Conservation (phyloP, 805 yeast species). For the Saturnispora saitoi region DNA sequence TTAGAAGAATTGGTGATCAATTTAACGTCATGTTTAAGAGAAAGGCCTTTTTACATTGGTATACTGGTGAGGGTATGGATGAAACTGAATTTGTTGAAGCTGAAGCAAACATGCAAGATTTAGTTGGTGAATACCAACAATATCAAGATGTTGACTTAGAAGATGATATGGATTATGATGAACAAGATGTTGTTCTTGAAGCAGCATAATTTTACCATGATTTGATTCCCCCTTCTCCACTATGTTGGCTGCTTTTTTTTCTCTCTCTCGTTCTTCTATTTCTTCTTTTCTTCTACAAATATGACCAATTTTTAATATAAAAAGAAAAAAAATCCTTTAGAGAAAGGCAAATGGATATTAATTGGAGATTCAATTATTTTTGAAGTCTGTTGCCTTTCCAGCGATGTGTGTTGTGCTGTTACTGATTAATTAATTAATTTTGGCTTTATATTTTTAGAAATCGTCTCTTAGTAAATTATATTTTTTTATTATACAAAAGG, state of each 20-base stretch:
- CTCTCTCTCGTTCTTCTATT: conserved; percentile 6
- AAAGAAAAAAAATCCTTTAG: not conserved
- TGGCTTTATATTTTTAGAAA: not conserved
- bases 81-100: conserved; percentile 92
- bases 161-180: conserved; percentile 54
- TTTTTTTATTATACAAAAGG: not conserved
- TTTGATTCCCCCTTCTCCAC: conserved; percentile 8
- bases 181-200: conserved; percentile 14
- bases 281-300: not conserved
- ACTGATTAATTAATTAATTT: not conserved
- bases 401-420: not conserved
- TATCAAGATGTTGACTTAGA: conserved; percentile 81
- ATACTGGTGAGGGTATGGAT: conserved; percentile 93
- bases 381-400: too few relatives aligned
- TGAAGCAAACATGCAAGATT: conserved; percentile 81
- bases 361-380: too few relatives aligned
- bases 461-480: not conserved
- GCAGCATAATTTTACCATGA: not conserved
- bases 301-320: not conserved
- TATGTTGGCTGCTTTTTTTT: conserved; percentile 7
- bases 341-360: not conserved
- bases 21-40: conserved; percentile 88
- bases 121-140: conserved; percentile 85
- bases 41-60: conserved; percentile 95
- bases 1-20: conserved; percentile 83